Evolutionary conservation across 2,329 filamentous ascomycete genomes (phyloP), one percentile per base, ranked within the genome.

Genomic region (Aspergillus sp.): DNA sequence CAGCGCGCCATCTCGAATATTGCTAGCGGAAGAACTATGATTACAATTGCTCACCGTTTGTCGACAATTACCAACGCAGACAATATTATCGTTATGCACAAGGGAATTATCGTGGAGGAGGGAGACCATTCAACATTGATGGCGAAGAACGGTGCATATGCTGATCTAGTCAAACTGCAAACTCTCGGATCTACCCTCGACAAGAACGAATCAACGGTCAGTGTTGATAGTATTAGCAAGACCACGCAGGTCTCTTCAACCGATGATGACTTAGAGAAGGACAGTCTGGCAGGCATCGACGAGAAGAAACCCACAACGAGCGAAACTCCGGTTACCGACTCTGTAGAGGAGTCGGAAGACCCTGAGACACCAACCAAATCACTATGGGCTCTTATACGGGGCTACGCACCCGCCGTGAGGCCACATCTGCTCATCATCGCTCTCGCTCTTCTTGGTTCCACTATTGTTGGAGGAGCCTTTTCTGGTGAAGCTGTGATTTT

Each of bases 401-500:
- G 70, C 2, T 72, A 70, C 33, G 64, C 63, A 7, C 68, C 64
- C 6, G 57, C 69, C 12, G 19, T 69, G 3, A 62, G 66, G 43
- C 81, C 79, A 0, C 76, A 82, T 55, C 57, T 77, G 1, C 66
- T 80, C 0, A 67, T 58, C 23, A 58, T 58, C 46, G 23, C 50
- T 6, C 55, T 63, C 4, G 62, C 62, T 15, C 52, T 67, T 9
- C 44, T 59, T 4, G 83, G 81, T 0, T 71, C 84, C 15, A 81
- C 85, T 0, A 35, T 60, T 19, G 57, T 60, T 21, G 58, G 58
- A 1, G 58, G 58, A 14, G 54, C 50, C 37, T 60, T 55, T 55
- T 58, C 55, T 14, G 58, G 27, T 5, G 55, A 52, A 2, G 84
- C 82, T 17, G 71, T 85, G 7, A 81, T 87, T 43, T 86, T 87